Conservation (phyloP, 306 rosid genomes). For the Senna siamea region DNA sequence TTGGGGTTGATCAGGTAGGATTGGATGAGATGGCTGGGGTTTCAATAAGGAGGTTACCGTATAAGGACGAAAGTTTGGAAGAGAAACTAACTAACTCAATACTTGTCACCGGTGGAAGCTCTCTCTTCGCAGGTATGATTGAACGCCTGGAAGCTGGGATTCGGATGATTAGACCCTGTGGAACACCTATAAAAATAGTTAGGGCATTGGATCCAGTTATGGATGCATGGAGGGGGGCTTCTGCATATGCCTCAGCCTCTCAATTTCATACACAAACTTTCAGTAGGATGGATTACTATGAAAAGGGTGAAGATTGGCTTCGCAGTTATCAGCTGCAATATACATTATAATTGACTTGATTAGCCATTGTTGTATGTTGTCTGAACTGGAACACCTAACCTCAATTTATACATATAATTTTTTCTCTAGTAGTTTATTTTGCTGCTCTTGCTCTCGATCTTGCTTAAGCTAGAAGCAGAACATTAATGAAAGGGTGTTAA, state of each 20-base stretch:
- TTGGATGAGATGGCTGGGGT: slow-evolving; percentile 92
- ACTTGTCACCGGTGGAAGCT: slow-evolving; percentile 84
- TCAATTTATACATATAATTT: slow-evolving; percentile 20
- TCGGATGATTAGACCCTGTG: slow-evolving; percentile 85
- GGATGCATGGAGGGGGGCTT: slow-evolving; percentile 98
- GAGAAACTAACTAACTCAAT: slow-evolving; percentile 70
- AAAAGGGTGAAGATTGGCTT: slow-evolving; percentile 89
- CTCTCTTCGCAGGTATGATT: slow-evolving; percentile 76
- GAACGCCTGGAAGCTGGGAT: slow-evolving; percentile 86
- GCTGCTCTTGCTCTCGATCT: neutral
- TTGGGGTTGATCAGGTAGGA: slow-evolving; percentile 89
- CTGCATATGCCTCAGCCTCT: slow-evolving; percentile 72
- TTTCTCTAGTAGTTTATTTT: neutral
- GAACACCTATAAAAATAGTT: slow-evolving; percentile 73
- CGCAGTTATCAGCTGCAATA: slow-evolving; percentile 73
- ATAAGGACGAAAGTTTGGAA: slow-evolving; percentile 52
- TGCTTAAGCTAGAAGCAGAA: slow-evolving; percentile 16
- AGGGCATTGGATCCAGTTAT: slow-evolving; percentile 82
- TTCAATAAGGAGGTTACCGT: slow-evolving; percentile 77
- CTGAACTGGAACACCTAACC: slow-evolving; percentile 26
- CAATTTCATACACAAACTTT: slow-evolving; percentile 79
- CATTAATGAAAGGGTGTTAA: neutral
- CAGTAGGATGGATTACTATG: slow-evolving; percentile 74
- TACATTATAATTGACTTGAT: slow-evolving; percentile 45
- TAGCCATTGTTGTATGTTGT: slow-evolving; percentile 23